Evolutionary conservation across 345 rosid species (phyloP).

Genomic region (Brassica rapa): DNA sequence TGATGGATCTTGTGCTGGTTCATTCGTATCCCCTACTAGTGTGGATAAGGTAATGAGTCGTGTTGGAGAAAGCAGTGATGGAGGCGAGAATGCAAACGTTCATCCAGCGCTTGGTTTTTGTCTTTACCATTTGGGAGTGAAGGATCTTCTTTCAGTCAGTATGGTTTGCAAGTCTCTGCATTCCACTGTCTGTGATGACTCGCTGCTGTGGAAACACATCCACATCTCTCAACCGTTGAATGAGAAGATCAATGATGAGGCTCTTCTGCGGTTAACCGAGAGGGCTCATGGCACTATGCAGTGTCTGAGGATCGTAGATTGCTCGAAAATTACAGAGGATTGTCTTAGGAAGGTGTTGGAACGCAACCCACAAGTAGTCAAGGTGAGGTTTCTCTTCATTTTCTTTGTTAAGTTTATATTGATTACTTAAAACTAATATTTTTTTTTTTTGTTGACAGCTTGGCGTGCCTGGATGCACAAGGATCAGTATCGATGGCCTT

Average conservation of each 20-base stretch:
- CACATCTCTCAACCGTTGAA: slow-evolving; percentile 77
- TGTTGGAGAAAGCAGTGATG: slow-evolving; percentile 32
- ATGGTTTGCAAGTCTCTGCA: slow-evolving; percentile 67
- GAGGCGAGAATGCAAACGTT: slow-evolving; percentile 48
- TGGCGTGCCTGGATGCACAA: slow-evolving; percentile 86
- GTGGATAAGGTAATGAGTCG: slow-evolving; percentile 42
- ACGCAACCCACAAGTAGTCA: slow-evolving; percentile 61
- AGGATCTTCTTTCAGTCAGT: slow-evolving; percentile 73
- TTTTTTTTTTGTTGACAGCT: slow-evolving; percentile 53
- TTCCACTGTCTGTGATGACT: slow-evolving; percentile 55
- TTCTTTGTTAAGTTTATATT: not conserved
- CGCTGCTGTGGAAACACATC: slow-evolving; percentile 72
- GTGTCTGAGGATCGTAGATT: slow-evolving; percentile 77
- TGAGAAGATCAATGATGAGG: slow-evolving; percentile 84
- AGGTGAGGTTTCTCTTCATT: slow-evolving; percentile 50
- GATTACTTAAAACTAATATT: not conserved
- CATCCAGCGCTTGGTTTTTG: slow-evolving; percentile 63
- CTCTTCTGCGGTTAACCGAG: slow-evolving; percentile 59
- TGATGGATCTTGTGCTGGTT: slow-evolving; percentile 30
- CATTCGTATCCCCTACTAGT: slow-evolving; percentile 38
- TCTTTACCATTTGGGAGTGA: slow-evolving; percentile 61
- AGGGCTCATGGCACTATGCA: slow-evolving; percentile 78
- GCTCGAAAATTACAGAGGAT: slow-evolving; percentile 72
- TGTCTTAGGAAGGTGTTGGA: slow-evolving; percentile 63
- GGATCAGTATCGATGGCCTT: slow-evolving; percentile 68